Evolutionary conservation across 371 early-diverging fungal species (phyloP), one percentile per base, ranked within the genome.

Genomic region (Mucor indicus): DNA sequence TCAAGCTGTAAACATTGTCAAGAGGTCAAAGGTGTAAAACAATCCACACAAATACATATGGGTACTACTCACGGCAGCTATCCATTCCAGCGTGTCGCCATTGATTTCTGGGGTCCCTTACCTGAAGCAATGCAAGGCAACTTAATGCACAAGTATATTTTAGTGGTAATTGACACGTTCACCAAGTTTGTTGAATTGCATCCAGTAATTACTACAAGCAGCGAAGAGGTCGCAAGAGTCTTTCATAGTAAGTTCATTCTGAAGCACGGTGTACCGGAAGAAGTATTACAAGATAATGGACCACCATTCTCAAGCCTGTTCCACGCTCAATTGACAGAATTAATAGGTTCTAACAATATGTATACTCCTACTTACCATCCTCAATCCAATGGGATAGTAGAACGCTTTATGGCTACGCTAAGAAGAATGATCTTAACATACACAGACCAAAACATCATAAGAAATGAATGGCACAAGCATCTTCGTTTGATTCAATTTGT

Each of bases 361-460:
- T 43, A 19, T 29, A 10, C 50, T 9, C 50, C 53, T 17, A 35
- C 44, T 1, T 33, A 45, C 13, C 46, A 52, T 30, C 41, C 38
- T 1, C 25, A 31, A 7, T 38, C 39, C 1, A 52, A 52, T 52
- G 52, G 52, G 2, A 2, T 31, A 1, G 52, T 52, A 5, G 52
- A 52, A 30, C 1, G 38, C 1, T 44, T 52, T 36, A 44, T 42
- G 38, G 24, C 35, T 2, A 35, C 45, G 4, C 16, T 44, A 6
- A 0, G 45, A 21, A 33, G 23, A 11, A 13, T 44, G 22, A 44
- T 44, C 13, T 8, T 44, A 2, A 8, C 45, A 0, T 44, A 30
- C 22, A 23, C 23, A 12, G 35, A 44, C 7, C 45, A 21, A 11
- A 7, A 20, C 6, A 21, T 0, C 1, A 33, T 22, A n/a, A 32